Base-by-base conservation (phyloP, 805 yeast species). In the Monosporozyma servazzii region DNA sequence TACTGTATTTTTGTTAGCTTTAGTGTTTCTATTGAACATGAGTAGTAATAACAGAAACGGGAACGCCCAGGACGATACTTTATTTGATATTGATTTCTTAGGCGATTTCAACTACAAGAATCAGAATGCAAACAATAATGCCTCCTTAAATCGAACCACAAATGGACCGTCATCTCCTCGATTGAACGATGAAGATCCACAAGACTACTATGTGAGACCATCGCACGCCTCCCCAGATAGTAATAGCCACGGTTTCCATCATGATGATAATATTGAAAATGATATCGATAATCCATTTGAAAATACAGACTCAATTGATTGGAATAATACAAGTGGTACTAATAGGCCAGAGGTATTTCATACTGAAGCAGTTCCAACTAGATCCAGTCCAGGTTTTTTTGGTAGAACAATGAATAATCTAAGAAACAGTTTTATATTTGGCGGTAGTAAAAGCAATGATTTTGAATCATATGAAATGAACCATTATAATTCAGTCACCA, bases 21-120 rank as follows among this genome's bases (percentile, higher is more conserved):
- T 33, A 33, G 6, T 33, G 17, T 33, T n/a, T 33, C 37, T 33
- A 33, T 33, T 33, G 41, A n/a, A 18, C 15, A 37, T 37, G 41
- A 37, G 41, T 20, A 41, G 29, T 15, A 41, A n/a, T 21, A 41
- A 27, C 31, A 27, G 27, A 7, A 33, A 42, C 17, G 41, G 21
- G 3, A 11, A 15, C 27, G n/a, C n/a, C 25, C 48, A 45, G 15
- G 58, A 65, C 6, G 67, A 68, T 51, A 68, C 74, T 33, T 58
- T 72, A 23, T 72, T 71, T 49, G 76, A 72, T 54, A 64, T 72
- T 20, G 75, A 71, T 53, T 60, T 72, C 47, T 55, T 71, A n/a
- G 63, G 61, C 44, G 59, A 61, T 51, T 47, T 53, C 21, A 46
- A 55, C 41, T 17, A 54, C 43, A 48, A 39, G 37, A 10, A 44